These are phyloP conservation scores for Thelonectria blattea DNA, from an alignment of 2,329 filamentous ascomycete species.

Conservation along the genomic window DNA sequence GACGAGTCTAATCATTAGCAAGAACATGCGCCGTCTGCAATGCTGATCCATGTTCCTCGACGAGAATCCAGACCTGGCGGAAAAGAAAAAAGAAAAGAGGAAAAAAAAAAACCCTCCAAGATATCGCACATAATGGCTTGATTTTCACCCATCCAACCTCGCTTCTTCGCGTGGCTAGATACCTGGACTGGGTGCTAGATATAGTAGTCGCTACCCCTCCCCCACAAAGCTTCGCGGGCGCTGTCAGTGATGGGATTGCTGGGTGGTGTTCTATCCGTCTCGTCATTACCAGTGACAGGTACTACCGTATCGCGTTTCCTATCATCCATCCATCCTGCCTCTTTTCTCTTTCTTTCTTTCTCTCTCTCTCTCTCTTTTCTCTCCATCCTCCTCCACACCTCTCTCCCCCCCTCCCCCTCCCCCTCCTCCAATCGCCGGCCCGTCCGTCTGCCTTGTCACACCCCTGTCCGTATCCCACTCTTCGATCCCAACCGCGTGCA, in stretches of 20 bases:
- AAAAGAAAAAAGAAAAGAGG: no score
- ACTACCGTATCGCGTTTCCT: no score
- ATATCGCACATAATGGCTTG: neutral
- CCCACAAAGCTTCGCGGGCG: slow-evolving; percentile 10
- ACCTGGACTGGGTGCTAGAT: neutral
- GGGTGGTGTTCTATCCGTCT: no score
- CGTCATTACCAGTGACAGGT: no score
- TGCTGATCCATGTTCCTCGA: slow-evolving; percentile 1
- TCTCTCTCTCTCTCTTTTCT: slow-evolving; percentile 1
- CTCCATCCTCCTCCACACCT: neutral
- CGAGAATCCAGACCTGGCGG: slow-evolving; percentile 11
- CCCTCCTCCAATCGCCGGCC: slow-evolving; percentile 14
- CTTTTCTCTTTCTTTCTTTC: neutral
- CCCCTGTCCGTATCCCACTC: slow-evolving; percentile 18
- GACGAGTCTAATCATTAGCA: neutral
- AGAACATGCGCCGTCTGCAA: neutral
- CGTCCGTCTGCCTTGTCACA: neutral
- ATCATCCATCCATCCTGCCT: neutral
- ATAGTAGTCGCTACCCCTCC: slow-evolving; percentile 5
- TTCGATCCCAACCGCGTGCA: slow-evolving; percentile 6
- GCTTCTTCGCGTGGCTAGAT: slow-evolving; percentile 5
- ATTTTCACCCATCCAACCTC: slow-evolving; percentile 12
- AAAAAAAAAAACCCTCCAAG: no score
- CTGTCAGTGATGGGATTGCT: no score
- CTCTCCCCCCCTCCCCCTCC: neutral